Conservation (phyloP, 2,329 filamentous ascomycete genomes). For the Huntiella decipiens region DNA sequence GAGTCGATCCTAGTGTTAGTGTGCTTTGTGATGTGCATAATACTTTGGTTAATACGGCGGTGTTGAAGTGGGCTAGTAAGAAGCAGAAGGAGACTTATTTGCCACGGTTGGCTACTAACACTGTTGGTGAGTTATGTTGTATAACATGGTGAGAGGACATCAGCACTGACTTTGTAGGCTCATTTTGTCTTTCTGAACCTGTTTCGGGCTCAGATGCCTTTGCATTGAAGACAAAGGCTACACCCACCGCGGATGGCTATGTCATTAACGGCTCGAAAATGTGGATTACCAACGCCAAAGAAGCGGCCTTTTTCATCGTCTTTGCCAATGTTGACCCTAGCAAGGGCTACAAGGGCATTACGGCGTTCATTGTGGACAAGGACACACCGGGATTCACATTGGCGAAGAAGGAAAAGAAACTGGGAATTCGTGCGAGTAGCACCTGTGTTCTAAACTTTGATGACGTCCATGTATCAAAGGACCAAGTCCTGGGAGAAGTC, state of each 20-base stretch:
- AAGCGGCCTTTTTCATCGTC: conserved; percentile 89
- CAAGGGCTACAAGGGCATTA: conserved; percentile 93
- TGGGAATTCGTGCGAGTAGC: conserved; percentile 86
- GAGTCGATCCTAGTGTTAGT: conserved; percentile 84
- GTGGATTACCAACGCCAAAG: conserved; percentile 98
- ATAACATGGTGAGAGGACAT: not conserved
- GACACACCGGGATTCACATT: conserved; percentile 75
- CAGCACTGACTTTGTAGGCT: conserved; percentile 22
- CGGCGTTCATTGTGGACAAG: conserved; percentile 89
- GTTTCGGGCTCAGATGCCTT: conserved; percentile 91
- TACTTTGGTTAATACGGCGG: conserved; percentile 84
- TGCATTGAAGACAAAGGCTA: conserved; percentile 77
- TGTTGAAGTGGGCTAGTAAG: conserved; percentile 66
- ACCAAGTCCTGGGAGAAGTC: conserved; percentile 71
- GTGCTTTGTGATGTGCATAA: conserved; percentile 97
- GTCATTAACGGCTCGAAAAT: conserved; percentile 86
- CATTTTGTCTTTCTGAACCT: conserved; percentile 85
- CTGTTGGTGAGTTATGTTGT: conserved; percentile 33
- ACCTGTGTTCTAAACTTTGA: conserved; percentile 97
- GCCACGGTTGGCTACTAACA: conserved; percentile 74
- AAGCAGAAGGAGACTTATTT: conserved; percentile 70
- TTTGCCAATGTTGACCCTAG: conserved; percentile 87
- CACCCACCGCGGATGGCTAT: conserved; percentile 67
- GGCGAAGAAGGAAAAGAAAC: conserved; percentile 99
- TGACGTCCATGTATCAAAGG: conserved; percentile 76